Evolutionary conservation across 805 yeast genomes (phyloP), one percentile per base, ranked within the genome.

Genomic region (Maudiozyma serrabonitensis): DNA sequence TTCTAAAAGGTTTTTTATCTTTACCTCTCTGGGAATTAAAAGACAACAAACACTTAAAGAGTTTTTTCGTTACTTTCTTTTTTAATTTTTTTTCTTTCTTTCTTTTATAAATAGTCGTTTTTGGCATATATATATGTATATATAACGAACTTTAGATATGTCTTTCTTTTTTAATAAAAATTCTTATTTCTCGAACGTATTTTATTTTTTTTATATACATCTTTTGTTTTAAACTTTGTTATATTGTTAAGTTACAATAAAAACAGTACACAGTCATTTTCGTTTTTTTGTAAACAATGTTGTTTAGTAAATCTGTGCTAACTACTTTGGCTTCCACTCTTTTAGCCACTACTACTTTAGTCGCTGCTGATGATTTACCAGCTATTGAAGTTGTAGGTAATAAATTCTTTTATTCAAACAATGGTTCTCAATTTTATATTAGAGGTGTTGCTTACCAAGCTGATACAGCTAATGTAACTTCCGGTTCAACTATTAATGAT

Each of bases 401-500:
- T 76, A 84, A 84, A 67, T 84, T 85, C 62, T 85, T 76, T 74
- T 85, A 70, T 69, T 72, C 85, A 51, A 82, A 81, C 69, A 84
- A 84, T 61, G 91, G 90, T 46, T 78, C 88, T 49, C 90, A 84
- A 65, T 85, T 85, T 63, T 82, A 75, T 68, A 78, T 85, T 60
- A 80, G 73, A 62, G 95, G 93, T 72, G 72, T 85, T 54, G 93
- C 93, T 46, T 85, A 85, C 69, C 95, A 84, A 71, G 80, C 79
- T 56, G 82, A 83, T 64, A 75, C 81, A 37, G 73, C 76, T 43
- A 75, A 75, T 56, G 53, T 72, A 41, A 73, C 80, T 15, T 62
- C 64, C 32, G 72, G 71, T 52, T 55, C 67, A 7, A 54, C 76
- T 31, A 82, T 81, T 59, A 74, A 72, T 50, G 93, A 85, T 72